phyloP scores from a whole-genome alignment of 2,329 filamentous ascomycete genomes.

The Chaetoscypha palmicola region DNA sequence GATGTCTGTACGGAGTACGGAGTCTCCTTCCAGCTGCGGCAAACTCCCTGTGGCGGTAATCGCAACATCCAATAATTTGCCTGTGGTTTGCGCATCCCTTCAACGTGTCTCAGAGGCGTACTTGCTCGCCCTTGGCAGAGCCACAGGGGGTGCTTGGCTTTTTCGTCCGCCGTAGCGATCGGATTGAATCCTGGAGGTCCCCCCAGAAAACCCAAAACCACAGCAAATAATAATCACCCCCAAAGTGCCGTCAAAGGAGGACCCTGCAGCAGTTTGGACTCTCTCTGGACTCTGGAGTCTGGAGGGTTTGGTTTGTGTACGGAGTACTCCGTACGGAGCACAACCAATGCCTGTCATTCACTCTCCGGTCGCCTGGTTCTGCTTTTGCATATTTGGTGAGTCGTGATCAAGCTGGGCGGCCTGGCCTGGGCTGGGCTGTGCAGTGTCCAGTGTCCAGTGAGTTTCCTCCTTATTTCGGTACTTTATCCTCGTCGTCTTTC shows the following conservation, averaged over 20 bases:
- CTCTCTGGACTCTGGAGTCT: no score
- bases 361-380: not conserved
- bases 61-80: constrained; percentile 1
- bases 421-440: not conserved
- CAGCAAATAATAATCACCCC: no score
- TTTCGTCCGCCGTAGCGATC: constrained; percentile 4
- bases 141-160: not conserved
- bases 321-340: not conserved
- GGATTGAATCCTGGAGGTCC: not conserved
- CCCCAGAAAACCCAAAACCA: no score
- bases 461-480: not conserved
- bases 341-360: not conserved
- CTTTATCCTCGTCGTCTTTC: not conserved
- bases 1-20: no score
- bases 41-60: not conserved
- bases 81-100: not conserved
- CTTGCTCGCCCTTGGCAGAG: not conserved
- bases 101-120: not conserved
- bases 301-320: no score
- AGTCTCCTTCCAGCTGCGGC: no score
- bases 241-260: no score
- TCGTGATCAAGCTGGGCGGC: not conserved
- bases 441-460: not conserved
- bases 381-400: no score
- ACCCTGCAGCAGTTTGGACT: no score